Base-by-base conservation (phyloP, 202 grass and related monocot species). In the Eragrostis tef region DNA sequence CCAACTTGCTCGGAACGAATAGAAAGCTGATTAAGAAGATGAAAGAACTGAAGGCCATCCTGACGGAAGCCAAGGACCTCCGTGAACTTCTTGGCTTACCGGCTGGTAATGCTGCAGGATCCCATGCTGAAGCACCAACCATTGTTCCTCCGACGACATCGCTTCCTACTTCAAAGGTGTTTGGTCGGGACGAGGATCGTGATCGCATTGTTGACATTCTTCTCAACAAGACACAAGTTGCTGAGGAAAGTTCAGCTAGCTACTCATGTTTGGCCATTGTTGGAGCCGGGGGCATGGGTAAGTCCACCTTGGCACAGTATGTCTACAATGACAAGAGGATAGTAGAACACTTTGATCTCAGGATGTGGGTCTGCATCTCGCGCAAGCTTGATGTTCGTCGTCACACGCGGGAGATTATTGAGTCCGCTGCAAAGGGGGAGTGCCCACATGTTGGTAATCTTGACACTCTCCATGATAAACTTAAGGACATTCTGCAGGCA, bases 281-380 rank as follows among this genome's bases (percentile, higher is more conserved):
- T 24, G 79, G 25, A 41, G 1, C 7, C 2, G 78, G 65, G 20
- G 67, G 84, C 0, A 45, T 25, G 0, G 73, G 80, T 20, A 90
- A 90, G 67, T 81, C 81, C n/a, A 85, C 85, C 0, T 49, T 85
- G 7, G 85, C 76, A 0, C 89, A 88, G 2, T 34, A 43, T 68
- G 58, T 85, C 1, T 91, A 74, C 16, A 75, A 73, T 31, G 6
- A 91, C 21, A 5, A 36, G 1, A 85, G 19, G 49, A 13, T 80
- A 15, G 0, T 16, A 0, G 1, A 73, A 4, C 0, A 79, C 63
- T 91, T 91, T 85, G 31, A 84, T 82, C 11, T 61, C 66, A 79
- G 68, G 52, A 88, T 91, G 58, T 84, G 84, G 84, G 39, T 87
- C 0, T 77, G 48, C 48, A 61, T 81, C 50, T 85, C 82, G 6